phyloP scores from a whole-genome alignment of 306 rosid species.

The Begonia peltatifolia region DNA sequence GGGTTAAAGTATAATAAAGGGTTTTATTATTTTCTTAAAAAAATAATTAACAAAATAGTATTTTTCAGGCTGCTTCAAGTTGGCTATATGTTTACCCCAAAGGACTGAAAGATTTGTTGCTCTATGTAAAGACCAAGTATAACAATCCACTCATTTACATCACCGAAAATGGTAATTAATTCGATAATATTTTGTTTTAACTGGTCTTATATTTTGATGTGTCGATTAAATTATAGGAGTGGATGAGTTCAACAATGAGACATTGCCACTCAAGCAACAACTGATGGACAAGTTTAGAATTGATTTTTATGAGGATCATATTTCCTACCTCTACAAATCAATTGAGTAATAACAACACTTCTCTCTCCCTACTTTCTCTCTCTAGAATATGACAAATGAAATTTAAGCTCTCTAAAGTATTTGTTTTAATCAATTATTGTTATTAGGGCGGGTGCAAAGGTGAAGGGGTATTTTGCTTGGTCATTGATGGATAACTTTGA shows the following conservation, averaged over 20 bases:
- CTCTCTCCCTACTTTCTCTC: too few relatives aligned
- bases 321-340: conserved; percentile 26
- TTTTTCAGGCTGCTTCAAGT: neutral
- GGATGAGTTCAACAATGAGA: conserved; percentile 37
- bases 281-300: conserved; percentile 24
- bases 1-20: too few relatives aligned
- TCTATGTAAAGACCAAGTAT: conserved; percentile 25
- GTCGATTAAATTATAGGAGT: conserved; percentile 20
- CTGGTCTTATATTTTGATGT: too few relatives aligned
- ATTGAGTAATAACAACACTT: conserved; percentile 16
- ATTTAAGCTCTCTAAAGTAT: neutral
- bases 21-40: too few relatives aligned
- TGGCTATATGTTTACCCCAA: conserved; percentile 28
- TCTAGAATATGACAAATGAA: neutral
- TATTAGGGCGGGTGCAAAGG: conserved; percentile 41
- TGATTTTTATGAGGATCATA: conserved; percentile 27
- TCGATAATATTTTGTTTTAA: too few relatives aligned
- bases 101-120: conserved; percentile 26
- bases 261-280: conserved; percentile 18
- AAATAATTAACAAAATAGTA: too few relatives aligned
- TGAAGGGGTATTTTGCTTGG: conserved; percentile 64
- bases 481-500: conserved; percentile 55
- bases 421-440: neutral
- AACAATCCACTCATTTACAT: conserved; percentile 35
- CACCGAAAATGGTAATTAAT: conserved; percentile 31